phyloP scores from a whole-genome alignment of 2,329 filamentous ascomycete species.

The Fusarium nodosum region DNA sequence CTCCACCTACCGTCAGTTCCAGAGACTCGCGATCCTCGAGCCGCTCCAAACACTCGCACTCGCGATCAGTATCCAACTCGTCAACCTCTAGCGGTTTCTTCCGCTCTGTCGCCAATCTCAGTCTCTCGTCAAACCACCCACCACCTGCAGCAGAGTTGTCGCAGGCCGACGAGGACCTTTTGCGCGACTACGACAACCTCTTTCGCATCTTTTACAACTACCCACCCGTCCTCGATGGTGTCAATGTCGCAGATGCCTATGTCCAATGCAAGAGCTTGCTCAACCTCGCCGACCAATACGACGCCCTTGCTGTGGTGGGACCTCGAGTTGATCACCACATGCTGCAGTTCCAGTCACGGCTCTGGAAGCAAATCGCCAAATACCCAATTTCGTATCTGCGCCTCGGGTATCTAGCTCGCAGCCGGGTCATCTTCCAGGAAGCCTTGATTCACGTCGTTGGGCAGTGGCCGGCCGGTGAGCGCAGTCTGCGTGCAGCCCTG shows the following conservation, averaged over 20 bases:
- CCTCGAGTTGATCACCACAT: slow-evolving; percentile 94
- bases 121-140: slow-evolving; percentile 61
- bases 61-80: slow-evolving; percentile 67
- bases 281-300: slow-evolving; percentile 92
- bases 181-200: slow-evolving; percentile 95
- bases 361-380: slow-evolving; percentile 97
- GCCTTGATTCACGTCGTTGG: slow-evolving; percentile 94
- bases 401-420: slow-evolving; percentile 86
- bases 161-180: slow-evolving; percentile 77
- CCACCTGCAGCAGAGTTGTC: slow-evolving; percentile 63
- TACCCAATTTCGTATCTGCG: slow-evolving; percentile 94
- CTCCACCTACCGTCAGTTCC: slow-evolving; percentile 41
- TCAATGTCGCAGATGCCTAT: slow-evolving; percentile 93
- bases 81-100: slow-evolving; percentile 72
- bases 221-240: slow-evolving; percentile 80
- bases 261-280: slow-evolving; percentile 94
- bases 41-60: slow-evolving; percentile 45
- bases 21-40: slow-evolving; percentile 60
- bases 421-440: slow-evolving; percentile 86
- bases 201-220: slow-evolving; percentile 98
- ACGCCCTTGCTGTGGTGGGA: slow-evolving; percentile 87
- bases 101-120: slow-evolving; percentile 86
- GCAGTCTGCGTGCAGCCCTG: slow-evolving; percentile 79
- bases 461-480: slow-evolving; percentile 87
- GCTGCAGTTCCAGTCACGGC: slow-evolving; percentile 87